Base-by-base conservation (phyloP, 1,284 basidiomycete species). In the Xerocomus nothofagi region DNA sequence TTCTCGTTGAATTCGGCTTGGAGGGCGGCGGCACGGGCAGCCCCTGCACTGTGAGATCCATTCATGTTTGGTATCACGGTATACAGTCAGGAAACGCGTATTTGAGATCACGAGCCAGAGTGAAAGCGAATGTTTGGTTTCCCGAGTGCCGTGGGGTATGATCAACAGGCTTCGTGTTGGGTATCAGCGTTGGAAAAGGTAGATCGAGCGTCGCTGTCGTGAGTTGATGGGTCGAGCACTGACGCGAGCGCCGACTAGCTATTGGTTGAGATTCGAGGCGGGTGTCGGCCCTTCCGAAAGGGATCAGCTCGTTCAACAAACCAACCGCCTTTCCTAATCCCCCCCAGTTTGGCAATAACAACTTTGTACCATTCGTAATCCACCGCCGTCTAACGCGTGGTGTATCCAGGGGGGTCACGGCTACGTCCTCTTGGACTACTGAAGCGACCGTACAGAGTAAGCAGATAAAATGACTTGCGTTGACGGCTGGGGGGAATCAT, bases 1-100 rank as follows among this genome's bases (percentile, higher is more conserved):
- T 96, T 96, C 78, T 93, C 91, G 66, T 93, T 95, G 71, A 96
- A 97, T 69, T 96, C 93, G 36, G 93, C 93, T 63, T 94, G 91
- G 26, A 87, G 81, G 21, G 91, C 92, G n/a, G 93, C 91, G 26
- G 81, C 83, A 49, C 83, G 74, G 12, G 88, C 86, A 34, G 85
- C 82, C 63, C 89, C 88, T 43, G 81, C 80, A 59, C 77, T 81
- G 49, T 82, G 80, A 31, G 87, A 73, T 21, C 71, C 71, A 53
- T 77, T 77, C 80, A 84, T 83, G 39, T 39, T 44, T 31, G 45
- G 49, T 46, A 43, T 48, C 42, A 34, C 47, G 24, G 24, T 50
- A 27, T 41, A 29, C 7, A 20, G 48, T 23, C 44, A 9, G 27
- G 31, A 51, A 51, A 61, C 56, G 52, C 62, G 60, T 47, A 32